phyloP scores from a whole-genome alignment of 768 basidiomycete genomes.

The Termitomyces sp. region DNA sequence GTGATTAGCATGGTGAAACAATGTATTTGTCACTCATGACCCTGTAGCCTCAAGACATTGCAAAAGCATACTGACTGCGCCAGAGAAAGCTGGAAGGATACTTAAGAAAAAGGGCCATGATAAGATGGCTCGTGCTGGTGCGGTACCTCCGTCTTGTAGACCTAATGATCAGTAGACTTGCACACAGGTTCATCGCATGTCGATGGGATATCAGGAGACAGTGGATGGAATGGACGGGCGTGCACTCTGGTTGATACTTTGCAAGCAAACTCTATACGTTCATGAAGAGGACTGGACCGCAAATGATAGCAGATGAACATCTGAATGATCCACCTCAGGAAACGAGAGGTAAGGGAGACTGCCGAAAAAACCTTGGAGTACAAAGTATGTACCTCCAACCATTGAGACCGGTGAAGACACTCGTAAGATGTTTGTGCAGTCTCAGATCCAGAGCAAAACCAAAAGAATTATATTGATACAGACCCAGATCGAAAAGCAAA shows the following conservation, averaged over 20 bases:
- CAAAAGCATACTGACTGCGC: too few relatives aligned
- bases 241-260: too few relatives aligned
- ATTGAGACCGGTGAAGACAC: neutral
- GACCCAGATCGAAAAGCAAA: neutral
- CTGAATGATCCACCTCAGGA: neutral
- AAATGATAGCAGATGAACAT: neutral
- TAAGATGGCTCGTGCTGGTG: slow-evolving; percentile 45
- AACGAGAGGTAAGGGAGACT: neutral
- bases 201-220: neutral
- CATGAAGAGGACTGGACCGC: neutral
- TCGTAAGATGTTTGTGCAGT: neutral
- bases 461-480: neutral
- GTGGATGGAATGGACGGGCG: neutral
- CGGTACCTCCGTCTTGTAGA: slow-evolving; percentile 16
- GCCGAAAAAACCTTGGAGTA: neutral
- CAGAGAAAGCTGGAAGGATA: neutral
- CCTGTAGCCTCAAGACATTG: neutral
- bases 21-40: neutral
- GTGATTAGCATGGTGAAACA: neutral
- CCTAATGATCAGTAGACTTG: neutral
- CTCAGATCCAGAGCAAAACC: neutral
- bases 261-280: neutral
- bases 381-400: neutral
- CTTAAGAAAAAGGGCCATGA: too few relatives aligned
- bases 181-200: too few relatives aligned